Evolutionary conservation across 2,329 filamentous ascomycete species (phyloP).

Genomic region (Hypoxylon sp.): DNA sequence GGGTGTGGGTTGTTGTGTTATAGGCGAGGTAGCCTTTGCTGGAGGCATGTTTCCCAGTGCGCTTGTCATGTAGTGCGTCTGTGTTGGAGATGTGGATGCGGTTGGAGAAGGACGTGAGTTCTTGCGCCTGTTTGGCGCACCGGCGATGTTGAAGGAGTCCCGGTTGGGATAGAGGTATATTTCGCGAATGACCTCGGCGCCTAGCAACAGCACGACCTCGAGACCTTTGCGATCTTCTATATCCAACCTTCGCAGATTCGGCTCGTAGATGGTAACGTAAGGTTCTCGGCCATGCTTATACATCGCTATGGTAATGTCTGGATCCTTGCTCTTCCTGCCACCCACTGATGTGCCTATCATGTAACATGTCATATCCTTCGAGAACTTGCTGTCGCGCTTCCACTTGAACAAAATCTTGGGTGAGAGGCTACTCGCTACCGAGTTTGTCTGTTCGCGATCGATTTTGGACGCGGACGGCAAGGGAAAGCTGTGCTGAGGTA

Average conservation of each 20-base stretch:
- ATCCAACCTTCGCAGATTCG: slow-evolving; percentile 90
- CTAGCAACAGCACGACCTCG: slow-evolving; percentile 81
- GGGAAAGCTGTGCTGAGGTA: slow-evolving; percentile 88
- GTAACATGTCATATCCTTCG: slow-evolving; percentile 90
- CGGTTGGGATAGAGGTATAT: slow-evolving; percentile 75
- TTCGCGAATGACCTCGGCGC: slow-evolving; percentile 75
- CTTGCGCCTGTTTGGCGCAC: slow-evolving; percentile 59
- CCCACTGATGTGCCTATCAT: slow-evolving; percentile 83
- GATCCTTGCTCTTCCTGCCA: slow-evolving; percentile 86
- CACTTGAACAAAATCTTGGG: slow-evolving; percentile 89
- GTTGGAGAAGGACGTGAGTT: slow-evolving; percentile 61
- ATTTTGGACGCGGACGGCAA: slow-evolving; percentile 83
- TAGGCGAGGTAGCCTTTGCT: slow-evolving; percentile 54
- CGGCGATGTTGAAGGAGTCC: slow-evolving; percentile 83
- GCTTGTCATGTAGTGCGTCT: slow-evolving; percentile 59
- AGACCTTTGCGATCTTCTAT: slow-evolving; percentile 95
- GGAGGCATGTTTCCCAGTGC: slow-evolving; percentile 61
- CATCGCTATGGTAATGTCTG: slow-evolving; percentile 94
- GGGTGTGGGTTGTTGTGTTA: slow-evolving; percentile 48
- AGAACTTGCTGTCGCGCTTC: slow-evolving; percentile 88
- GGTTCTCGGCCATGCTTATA: slow-evolving; percentile 79
- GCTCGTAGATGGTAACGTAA: slow-evolving; percentile 87
- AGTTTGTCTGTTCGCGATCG: slow-evolving; percentile 78
- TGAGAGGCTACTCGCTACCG: slow-evolving; percentile 66
- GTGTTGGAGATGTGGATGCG: slow-evolving; percentile 49